Evolutionary conservation across 768 basidiomycete genomes (phyloP).

Genomic region (Cystobasidium onofrii): DNA sequence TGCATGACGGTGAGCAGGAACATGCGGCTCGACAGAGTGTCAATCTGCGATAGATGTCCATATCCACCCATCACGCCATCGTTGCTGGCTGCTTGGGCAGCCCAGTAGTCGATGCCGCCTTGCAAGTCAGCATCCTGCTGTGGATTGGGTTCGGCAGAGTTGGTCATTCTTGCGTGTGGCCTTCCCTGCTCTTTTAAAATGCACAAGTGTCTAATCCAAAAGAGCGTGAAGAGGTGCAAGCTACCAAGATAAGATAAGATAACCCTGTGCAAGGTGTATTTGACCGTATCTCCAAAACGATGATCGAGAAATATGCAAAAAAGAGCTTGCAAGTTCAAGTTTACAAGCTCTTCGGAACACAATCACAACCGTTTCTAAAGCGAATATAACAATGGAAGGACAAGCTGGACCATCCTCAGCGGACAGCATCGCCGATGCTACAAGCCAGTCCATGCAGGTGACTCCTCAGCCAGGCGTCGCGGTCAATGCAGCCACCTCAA

Average conservation of each 20-base stretch:
- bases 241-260: too few relatives aligned
- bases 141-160: not conserved
- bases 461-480: not conserved
- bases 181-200: too few relatives aligned
- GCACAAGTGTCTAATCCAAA: too few relatives aligned
- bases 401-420: not conserved
- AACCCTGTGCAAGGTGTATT: too few relatives aligned
- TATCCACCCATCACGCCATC: constrained; percentile 73
- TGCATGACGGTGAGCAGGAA: constrained; percentile 76
- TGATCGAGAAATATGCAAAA: not conserved
- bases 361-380: not conserved
- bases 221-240: too few relatives aligned
- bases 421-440: constrained; percentile 19
- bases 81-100: constrained; percentile 64
- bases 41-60: constrained; percentile 59
- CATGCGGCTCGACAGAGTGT: constrained; percentile 79
- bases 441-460: not conserved
- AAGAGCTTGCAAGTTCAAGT: not conserved
- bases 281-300: too few relatives aligned
- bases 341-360: not conserved
- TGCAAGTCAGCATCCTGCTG: constrained; percentile 53
- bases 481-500: not conserved
- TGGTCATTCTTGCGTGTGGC: not conserved
- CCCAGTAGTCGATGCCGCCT: constrained; percentile 81
- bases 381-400: not conserved